Evolutionary conservation across 768 basidiomycete species (phyloP), one percentile per base, ranked within the genome.

Genomic region (Tylopilus felleus): DNA sequence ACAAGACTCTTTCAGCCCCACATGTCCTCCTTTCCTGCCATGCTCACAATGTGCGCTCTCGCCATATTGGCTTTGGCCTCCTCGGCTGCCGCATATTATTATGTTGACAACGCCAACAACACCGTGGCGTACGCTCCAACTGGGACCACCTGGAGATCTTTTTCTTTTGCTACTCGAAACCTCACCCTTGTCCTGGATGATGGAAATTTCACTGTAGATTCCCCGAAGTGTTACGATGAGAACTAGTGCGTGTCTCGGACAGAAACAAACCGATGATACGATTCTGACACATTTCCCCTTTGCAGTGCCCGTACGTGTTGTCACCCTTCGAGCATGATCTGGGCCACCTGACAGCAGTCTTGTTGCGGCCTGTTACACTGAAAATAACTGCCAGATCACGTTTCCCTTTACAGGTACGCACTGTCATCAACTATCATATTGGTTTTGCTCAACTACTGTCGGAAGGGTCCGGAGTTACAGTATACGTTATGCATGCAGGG

Each of bases 391-490:
- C n/a, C 22, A 35, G 14, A 33, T 63, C 16, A 33, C 31, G n/a
- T 31, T 63, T 22, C 61, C 62, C 17, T 63, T 63, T 22, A 52
- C 46, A 10, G 61, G 61, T 58, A 47, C 14, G 55, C 17, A 19
- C 7, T 49, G 8, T 12, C 13, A 19, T 43, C 14, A 8, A 13
- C 21, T 25, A 21, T 43, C 1, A 35, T n/a, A 17, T 27, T 7
- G 8, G 10, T n/a, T 14, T 21, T 21, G 29, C 40, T 44, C 40
- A 31, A 8, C n/a, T 33, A 8, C 25, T 16, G 1, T 14, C 16
- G 23, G 1, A 29, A 64, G 63, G 63, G 4, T 64, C 62, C 0
- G 63, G 63, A 12, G 39, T 64, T 22, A 22, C 51, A 12, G 41
- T 64, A 16, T 54, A 56, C 43, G 39, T 64, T n/a, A 6, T 56